phyloP scores from a whole-genome alignment of 108 stramenopile genomes.

The Pseudonitzschia multiseries region DNA sequence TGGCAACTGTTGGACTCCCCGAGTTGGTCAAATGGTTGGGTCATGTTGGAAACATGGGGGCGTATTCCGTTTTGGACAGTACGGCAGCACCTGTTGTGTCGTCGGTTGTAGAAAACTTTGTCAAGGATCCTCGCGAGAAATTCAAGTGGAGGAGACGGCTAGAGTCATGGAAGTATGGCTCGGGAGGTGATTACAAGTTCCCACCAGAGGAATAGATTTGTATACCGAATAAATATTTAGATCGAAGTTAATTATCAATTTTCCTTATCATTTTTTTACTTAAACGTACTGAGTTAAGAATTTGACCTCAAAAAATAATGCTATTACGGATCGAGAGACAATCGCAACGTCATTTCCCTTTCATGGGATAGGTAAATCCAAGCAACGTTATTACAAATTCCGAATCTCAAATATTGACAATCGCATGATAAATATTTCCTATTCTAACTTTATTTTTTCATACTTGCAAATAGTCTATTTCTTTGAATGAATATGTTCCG shows the following conservation, averaged over 20 bases:
- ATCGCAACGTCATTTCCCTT: too few species aligned
- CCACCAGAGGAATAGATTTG: conserved; percentile 17
- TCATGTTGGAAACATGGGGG: conserved; percentile 72
- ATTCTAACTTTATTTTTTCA: background rate
- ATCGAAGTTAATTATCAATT: too few species aligned
- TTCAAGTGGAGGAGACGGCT: conserved; percentile 50
- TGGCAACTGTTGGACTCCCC: conserved; percentile 73
- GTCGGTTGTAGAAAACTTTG: conserved; percentile 40
- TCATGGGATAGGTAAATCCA: too few species aligned
- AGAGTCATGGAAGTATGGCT: conserved; percentile 84
- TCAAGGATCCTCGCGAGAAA: conserved; percentile 43
- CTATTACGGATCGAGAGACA: too few species aligned
- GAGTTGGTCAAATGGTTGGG: conserved; percentile 83
- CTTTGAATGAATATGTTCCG: conserved; percentile 46
- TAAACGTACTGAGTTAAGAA: background rate
- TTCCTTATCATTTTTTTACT: too few species aligned
- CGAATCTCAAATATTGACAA: too few species aligned
- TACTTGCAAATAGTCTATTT: background rate
- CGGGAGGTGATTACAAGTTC: conserved; percentile 78
- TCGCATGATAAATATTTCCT: too few species aligned
- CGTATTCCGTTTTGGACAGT: conserved; percentile 55
- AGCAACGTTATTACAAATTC: too few species aligned
- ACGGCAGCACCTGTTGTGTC: conserved; percentile 41
- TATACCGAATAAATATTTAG: background rate
- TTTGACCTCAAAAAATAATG: background rate